Evolutionary conservation across 2,329 filamentous ascomycete genomes (phyloP), one percentile per base, ranked within the genome.

Genomic region (Ambrosiella xylebori): DNA sequence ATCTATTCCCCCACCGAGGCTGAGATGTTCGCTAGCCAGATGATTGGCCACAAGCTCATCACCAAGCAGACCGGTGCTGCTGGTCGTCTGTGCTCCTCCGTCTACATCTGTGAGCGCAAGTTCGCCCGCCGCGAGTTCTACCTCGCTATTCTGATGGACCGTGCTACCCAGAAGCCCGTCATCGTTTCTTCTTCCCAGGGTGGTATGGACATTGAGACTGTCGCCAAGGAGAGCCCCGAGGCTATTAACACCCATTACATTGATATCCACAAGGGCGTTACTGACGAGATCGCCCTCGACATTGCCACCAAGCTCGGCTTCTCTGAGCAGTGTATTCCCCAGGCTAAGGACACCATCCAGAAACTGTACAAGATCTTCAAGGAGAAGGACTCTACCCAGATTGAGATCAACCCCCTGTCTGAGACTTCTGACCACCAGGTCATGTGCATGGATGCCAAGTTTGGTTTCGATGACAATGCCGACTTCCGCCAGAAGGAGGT

Each of bases 21-120:
- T 69, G 86, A 88, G 79, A 95, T 97, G 83, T 95, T 98, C 71
- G 91, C 93, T 66, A 81, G 91, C 66, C 90, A 98, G 78, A 98
- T 98, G 93, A 97, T 98, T 74, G 93, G 93, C 70, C 91, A 98
- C 78, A 96, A 96, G 76, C 88, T 98, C 74, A 82, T 98, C 75
- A 98, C 93, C 73, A 98, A 98, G 83, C 93, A 98, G 79, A 98
- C 93, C 61, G 93, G 93, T 71, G 88, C 91, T 66, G 81, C 74
- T 66, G 93, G 93, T 69, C 88, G 93, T 71, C 82, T 95, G 71
- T 98, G 93, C 81, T 97, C 87, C 74, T 81, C 90, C 63, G 93
- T 98, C 70, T 97, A 95, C 79, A 97, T 98, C 71, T 95, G 91
- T 76, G 93, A 98, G 81, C 90, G 93, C 80, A 98, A 98, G 79